Evolutionary conservation across 371 early-diverging fungal species (phyloP), one percentile per base, ranked within the genome.

Genomic region (Entomophthora muscae): DNA sequence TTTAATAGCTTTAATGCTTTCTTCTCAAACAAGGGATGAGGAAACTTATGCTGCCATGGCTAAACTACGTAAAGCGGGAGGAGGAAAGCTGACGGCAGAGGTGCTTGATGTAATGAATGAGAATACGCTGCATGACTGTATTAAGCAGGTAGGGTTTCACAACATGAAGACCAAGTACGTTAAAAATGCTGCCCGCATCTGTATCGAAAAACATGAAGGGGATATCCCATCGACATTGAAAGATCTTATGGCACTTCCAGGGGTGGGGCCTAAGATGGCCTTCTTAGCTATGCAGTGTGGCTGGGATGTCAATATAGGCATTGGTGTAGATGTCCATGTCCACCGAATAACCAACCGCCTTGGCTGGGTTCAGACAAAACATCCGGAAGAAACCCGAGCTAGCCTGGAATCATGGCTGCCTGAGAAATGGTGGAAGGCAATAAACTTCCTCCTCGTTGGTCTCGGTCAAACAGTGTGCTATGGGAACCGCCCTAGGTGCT

Each of bases 281-380:
- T 88, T 88, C 64, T 65, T 95, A 66, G 78, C 89, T 0, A 73
- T 96, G 67, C 93, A 94, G 61, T 70, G 69, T 23, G 94, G 91
- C 21, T 95, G 95, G 95, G 78, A 86, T 23, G 76, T 77, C 61
- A 88, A 84, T 66, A 69, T 78, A 13, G 99, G 98, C 1, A 97
- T 99, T 72, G 95, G 97, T 12, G 98, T 99, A n/a, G 98, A 99
- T 74, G 89, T 89, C 0, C 99, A 99, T 74, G 98, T 98, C 10
- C 93, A 96, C 74, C 83, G 98, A 33, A 98, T 99, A 32, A 66
- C 83, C 26, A 91, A 96, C 64, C 80, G 95, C 17, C 74, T 98
- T 27, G 90, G 91, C 1, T 93, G 98, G 90, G 84, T 85, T 17
- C 76, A 80, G 31, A 83, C 86, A 27, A 82, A 82, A 57, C 75